These are phyloP conservation scores for Beauveria sp. DNA, from an alignment of 2,329 filamentous ascomycete genomes.

Conservation along the genomic window DNA sequence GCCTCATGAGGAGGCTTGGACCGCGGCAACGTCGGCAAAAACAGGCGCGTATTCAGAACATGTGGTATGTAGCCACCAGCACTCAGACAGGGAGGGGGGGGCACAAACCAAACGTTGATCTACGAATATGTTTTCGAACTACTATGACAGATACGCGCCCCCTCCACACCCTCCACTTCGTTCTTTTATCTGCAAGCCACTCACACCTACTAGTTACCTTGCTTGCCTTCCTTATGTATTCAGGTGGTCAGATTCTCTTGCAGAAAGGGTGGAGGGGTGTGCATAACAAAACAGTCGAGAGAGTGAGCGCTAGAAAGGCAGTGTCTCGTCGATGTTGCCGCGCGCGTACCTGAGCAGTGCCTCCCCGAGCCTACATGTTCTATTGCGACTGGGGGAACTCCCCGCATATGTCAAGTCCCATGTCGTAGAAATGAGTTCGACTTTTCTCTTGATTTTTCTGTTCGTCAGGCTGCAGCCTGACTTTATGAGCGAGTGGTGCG, in stretches of 20 bases:
- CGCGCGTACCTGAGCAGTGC: no score
- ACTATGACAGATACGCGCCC: not conserved
- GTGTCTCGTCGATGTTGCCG: not conserved
- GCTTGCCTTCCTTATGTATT: no score
- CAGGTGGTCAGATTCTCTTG: no score
- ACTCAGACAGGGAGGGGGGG: not conserved
- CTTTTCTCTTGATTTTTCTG: no score
- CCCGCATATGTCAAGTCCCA: no score
- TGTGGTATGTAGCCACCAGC: not conserved
- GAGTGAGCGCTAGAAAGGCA: not conserved
- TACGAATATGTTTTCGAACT: no score
- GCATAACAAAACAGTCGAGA: not conserved
- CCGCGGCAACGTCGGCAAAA: slow-evolving; percentile 7
- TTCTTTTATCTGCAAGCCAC: not conserved
- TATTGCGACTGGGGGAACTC: no score
- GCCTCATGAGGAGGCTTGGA: not conserved
- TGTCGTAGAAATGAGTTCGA: no score
- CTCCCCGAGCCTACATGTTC: no score
- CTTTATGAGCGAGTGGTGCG: not conserved
- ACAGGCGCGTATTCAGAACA: not conserved
- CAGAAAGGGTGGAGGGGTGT: not conserved
- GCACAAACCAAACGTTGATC: not conserved
- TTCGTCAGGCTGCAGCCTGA: not conserved
- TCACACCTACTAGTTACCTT: no score
- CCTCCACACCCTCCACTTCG: not conserved